Conservation (phyloP, 108 stramenopile species). For the Epipyxis sp. region DNA sequence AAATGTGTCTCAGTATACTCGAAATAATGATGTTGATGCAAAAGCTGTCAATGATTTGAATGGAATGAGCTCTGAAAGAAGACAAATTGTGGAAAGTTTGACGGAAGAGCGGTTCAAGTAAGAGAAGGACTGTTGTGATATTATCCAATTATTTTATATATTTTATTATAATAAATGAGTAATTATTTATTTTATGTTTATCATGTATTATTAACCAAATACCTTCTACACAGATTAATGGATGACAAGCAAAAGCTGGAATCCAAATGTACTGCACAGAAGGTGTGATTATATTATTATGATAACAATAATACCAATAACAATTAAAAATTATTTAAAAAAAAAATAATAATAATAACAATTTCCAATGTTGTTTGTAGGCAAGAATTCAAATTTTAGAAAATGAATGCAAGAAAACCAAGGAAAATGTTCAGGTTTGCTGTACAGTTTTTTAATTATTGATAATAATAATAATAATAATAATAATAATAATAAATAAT, state of each 20-base stretch:
- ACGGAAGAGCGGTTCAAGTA: slow-evolving; percentile 21
- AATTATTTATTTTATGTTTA: no score
- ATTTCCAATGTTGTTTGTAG: not conserved
- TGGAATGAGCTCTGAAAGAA: not conserved
- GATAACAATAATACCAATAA: no score
- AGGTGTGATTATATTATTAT: no score
- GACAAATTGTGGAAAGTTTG: slow-evolving; percentile 14
- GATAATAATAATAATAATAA: no score
- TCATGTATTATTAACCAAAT: no score
- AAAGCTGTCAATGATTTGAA: slow-evolving; percentile 18
- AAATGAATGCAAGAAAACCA: not conserved
- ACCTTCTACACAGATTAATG: slow-evolving; percentile 5
- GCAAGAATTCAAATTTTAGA: slow-evolving; percentile 17
- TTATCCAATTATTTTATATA: no score
- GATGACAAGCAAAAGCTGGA: not conserved
- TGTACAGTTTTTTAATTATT: no score
- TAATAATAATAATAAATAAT: not conserved
- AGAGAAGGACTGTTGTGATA: not conserved
- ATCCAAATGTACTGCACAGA: not conserved
- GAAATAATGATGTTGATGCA: slow-evolving; percentile 7
- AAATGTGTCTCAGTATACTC: no score
- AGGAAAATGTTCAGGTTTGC: slow-evolving; percentile 14
- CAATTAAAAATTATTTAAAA: no score
- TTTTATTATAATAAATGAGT: no score
- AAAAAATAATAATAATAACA: no score